phyloP scores from a whole-genome alignment of 192 early-diverging fungal species.

The Entophlyctis luteolus region DNA sequence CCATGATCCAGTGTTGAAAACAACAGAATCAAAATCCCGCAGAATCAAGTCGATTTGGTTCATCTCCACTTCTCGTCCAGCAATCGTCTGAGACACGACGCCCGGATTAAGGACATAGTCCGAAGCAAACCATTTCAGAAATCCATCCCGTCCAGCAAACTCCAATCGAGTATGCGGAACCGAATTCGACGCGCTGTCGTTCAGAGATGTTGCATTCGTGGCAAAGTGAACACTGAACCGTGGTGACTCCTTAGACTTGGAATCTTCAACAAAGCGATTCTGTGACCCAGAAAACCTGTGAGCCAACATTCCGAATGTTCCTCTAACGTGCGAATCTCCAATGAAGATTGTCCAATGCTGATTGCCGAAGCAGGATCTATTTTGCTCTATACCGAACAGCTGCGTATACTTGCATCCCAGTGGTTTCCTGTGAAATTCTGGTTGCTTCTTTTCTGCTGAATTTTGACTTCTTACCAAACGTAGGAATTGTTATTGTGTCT shows the following conservation, averaged over 20 bases:
- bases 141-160: not conserved
- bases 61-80: not conserved
- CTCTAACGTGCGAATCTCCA: not conserved
- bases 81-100: not conserved
- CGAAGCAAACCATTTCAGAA: not conserved
- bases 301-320: constrained; percentile 6
- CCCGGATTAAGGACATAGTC: not conserved
- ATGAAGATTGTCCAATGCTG: not conserved
- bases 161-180: not conserved
- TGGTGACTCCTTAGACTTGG: not conserved
- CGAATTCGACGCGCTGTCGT: not conserved
- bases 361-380: not conserved
- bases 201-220: not conserved
- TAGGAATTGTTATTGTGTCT: not conserved
- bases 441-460: not conserved
- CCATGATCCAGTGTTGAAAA: not conserved
- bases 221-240: not conserved
- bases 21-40: not conserved
- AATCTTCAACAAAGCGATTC: not conserved
- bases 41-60: not conserved
- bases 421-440: not conserved
- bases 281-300: not conserved
- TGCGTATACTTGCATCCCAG: constrained; percentile 1
- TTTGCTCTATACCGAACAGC: not conserved
- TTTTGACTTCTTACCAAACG: not conserved